Evolutionary conservation across 1,284 basidiomycete genomes (phyloP).

Genomic region (Ceratobasidium sp.): DNA sequence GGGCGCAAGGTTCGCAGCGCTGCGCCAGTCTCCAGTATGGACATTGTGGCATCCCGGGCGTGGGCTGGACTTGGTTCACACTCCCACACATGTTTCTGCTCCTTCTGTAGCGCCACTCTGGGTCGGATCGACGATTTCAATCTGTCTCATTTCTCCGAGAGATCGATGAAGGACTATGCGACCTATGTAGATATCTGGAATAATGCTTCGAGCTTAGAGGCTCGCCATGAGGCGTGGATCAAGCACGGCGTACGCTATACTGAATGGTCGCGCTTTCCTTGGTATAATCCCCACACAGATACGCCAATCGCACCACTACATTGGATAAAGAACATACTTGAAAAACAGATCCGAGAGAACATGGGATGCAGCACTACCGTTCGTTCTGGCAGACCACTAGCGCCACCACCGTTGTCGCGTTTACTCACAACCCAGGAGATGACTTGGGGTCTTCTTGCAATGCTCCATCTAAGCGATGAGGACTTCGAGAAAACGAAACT

Average conservation of each 20-base stretch:
- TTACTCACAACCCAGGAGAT: not conserved
- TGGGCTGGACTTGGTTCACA: not conserved
- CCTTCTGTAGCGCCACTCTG: not conserved
- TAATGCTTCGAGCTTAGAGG: not conserved
- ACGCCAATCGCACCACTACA: not conserved
- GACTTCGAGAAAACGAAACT: not conserved
- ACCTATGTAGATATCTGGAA: not conserved
- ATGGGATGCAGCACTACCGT: not conserved
- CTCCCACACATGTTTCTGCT: not conserved
- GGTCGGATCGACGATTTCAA: not conserved
- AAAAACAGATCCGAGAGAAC: constrained; percentile 16
- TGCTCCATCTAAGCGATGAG: not conserved
- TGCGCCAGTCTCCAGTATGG: not conserved
- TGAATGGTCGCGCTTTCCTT: not conserved
- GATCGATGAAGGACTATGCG: not conserved
- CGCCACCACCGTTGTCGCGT: not conserved
- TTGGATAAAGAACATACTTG: not conserved
- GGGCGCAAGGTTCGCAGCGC: constrained; percentile 4
- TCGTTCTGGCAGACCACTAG: not conserved
- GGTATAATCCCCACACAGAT: not conserved
- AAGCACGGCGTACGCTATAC: not conserved
- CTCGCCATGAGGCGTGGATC: not conserved
- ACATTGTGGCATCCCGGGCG: not conserved
- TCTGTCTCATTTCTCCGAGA: not conserved
- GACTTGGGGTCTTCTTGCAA: not conserved